Conservation (phyloP, 2,329 filamentous ascomycete genomes). For the Cytospora mali region DNA sequence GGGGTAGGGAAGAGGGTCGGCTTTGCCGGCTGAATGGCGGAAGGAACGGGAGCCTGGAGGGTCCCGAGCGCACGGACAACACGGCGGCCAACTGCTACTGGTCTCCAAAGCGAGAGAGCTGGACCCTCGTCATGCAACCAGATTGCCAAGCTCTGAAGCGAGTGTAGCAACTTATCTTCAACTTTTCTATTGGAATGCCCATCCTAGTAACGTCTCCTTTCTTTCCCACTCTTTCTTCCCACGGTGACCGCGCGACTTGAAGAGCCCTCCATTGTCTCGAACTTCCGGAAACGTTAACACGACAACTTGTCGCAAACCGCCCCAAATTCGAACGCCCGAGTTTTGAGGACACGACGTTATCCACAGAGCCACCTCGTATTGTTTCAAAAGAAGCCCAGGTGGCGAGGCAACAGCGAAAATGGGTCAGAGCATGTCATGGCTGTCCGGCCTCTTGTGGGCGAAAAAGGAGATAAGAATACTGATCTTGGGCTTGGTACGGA, state of each 20-base stretch:
- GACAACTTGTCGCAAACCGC: conserved; percentile 20
- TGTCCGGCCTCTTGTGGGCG: conserved; percentile 75
- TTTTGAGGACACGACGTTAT: conserved; percentile 8
- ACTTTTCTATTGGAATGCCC: conserved; percentile 21
- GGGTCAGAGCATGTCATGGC: conserved; percentile 68
- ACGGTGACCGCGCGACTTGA: conserved; percentile 7
- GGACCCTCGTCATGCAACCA: conserved; percentile 25
- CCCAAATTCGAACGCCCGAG: conserved; percentile 10
- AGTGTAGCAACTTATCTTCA: conserved; percentile 21
- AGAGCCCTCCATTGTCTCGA: not conserved
- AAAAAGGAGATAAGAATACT: conserved; percentile 99
- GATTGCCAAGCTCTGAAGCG: conserved; percentile 25
- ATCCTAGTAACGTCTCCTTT: not conserved
- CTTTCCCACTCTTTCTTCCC: not conserved
- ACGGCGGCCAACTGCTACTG: not conserved
- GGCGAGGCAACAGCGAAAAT: conserved; percentile 46
- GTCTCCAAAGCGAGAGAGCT: conserved; percentile 12
- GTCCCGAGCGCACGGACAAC: not conserved
- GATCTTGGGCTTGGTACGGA: conserved; percentile 81
- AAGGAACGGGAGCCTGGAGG: not conserved
- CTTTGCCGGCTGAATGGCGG: not conserved
- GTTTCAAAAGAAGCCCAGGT: conserved; percentile 8
- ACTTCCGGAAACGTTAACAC: conserved; percentile 16
- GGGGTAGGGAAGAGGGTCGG: not conserved
- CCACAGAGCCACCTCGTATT: conserved; percentile 5